These are phyloP conservation scores for Xanthoconium stramineum DNA, from an alignment of 768 basidiomycete genomes.

Conservation along the genomic window DNA sequence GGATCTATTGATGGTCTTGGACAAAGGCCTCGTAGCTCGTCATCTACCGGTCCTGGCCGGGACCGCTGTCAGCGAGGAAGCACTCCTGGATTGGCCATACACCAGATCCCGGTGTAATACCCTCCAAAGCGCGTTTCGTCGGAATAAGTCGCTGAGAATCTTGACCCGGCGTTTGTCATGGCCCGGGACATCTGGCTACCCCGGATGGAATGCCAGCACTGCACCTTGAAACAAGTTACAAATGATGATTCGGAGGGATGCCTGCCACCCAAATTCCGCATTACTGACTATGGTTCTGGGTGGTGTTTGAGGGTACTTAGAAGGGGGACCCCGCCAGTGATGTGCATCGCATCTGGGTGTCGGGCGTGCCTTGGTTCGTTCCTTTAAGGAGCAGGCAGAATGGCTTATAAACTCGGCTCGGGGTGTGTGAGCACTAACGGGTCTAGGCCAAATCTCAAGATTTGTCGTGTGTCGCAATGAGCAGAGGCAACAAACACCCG, in stretches of 20 bases:
- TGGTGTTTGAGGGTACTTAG: no score
- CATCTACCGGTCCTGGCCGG: slow-evolving; percentile 13
- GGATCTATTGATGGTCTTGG: not conserved
- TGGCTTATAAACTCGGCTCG: no score
- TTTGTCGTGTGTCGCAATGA: not conserved
- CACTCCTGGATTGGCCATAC: not conserved
- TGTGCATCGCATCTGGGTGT: no score
- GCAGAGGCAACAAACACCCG: slow-evolving; percentile 9
- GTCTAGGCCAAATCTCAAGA: no score
- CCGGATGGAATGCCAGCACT: not conserved
- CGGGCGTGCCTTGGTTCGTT: no score
- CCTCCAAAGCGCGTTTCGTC: not conserved
- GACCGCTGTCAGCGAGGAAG: slow-evolving; percentile 13
- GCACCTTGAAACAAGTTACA: not conserved
- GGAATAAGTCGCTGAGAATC: not conserved
- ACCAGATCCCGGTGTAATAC: not conserved
- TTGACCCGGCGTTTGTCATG: not conserved
- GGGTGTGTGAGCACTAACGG: no score
- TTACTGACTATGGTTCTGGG: not conserved
- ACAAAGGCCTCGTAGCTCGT: not conserved
- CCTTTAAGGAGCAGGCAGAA: no score
- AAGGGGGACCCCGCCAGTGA: no score
- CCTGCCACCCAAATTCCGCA: not conserved
- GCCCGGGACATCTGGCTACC: not conserved
- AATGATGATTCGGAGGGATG: not conserved